A percentile compares a stretch with the other conserved stretches of the same genome.
These are phyloP conservation scores for Thielaviopsis euricoi DNA, from an alignment of 2,329 filamentous ascomycete species.

Conservation along the genomic window DNA sequence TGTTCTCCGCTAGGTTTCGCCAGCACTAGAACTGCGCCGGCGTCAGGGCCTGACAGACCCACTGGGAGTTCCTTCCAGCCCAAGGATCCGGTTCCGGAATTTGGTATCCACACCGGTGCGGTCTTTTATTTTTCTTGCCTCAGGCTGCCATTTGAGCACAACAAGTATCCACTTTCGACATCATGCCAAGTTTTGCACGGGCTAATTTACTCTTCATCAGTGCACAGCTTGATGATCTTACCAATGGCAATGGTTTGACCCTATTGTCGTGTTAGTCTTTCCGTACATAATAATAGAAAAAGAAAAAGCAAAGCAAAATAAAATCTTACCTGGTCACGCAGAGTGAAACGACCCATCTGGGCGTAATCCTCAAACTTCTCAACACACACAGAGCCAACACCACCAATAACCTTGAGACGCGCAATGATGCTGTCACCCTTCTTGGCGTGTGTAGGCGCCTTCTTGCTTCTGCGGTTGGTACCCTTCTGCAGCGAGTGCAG, in stretches of 20 bases:
- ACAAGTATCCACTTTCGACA: neutral
- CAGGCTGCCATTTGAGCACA: neutral
- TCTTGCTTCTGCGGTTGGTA: conserved; percentile 84
- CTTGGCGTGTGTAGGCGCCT: conserved; percentile 80
- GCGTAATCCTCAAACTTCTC: conserved; percentile 93
- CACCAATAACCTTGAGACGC: conserved; percentile 70
- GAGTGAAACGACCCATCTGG: conserved; percentile 79
- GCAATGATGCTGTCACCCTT: conserved; percentile 75
- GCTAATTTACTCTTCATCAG: conserved; percentile 20
- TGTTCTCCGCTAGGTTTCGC: neutral
- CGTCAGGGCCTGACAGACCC: neutral
- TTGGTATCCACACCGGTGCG: neutral
- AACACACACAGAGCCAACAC: conserved; percentile 74
- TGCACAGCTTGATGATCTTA: conserved; percentile 84
- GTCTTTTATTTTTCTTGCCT: neutral
- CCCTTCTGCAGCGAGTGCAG: conserved; percentile 93
- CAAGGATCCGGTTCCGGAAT: neutral
- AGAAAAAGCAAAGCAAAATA: neutral
- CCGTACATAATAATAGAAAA: neutral
- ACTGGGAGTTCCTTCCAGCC: neutral
- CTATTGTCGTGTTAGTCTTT: conserved; percentile 26
- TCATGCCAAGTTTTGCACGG: conserved; percentile 4
- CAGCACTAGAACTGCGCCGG: too few relatives aligned
- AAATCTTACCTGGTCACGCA: conserved; percentile 61
- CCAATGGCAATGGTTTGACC: conserved; percentile 99